A percentile compares a stretch with the other conserved stretches of the same genome.
phyloP scores from a whole-genome alignment of 2,329 filamentous ascomycete genomes.

The Hypoxylon rubiginosum region DNA sequence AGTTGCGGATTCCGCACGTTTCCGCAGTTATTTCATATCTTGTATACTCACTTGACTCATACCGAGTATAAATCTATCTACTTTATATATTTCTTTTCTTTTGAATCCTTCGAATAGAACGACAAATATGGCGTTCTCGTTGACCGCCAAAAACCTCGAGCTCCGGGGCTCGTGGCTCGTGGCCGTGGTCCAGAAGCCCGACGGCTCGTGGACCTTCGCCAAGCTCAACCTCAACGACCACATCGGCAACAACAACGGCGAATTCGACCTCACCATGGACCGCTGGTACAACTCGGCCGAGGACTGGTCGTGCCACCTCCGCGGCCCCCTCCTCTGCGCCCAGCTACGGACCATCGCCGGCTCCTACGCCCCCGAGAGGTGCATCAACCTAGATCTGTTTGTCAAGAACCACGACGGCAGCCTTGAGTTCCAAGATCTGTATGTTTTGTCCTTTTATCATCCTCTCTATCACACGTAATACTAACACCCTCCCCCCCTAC shows the following conservation, averaged over 20 bases:
- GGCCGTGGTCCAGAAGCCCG: conserved; percentile 30
- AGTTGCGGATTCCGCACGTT: neutral
- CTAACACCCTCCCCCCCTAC: conserved; percentile 20
- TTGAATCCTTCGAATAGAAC: neutral
- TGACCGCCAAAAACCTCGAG: conserved; percentile 36
- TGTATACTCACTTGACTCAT: neutral
- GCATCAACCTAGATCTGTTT: conserved; percentile 38
- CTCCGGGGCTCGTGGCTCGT: conserved; percentile 36
- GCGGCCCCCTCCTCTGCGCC: conserved; percentile 28
- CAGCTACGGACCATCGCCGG: conserved; percentile 23
- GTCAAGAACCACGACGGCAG: conserved; percentile 35
- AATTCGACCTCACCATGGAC: conserved; percentile 30
- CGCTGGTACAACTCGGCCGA: conserved; percentile 29
- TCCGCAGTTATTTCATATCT: neutral
- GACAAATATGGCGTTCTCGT: conserved; percentile 35
- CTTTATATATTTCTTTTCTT: neutral
- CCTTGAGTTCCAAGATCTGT: conserved; percentile 37
- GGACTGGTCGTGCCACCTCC: conserved; percentile 30
- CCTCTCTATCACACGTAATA: neutral
- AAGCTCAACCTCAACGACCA: conserved; percentile 37
- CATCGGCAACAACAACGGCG: conserved; percentile 35
- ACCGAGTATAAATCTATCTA: neutral
- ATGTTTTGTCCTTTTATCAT: conserved; percentile 8
- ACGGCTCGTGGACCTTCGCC: conserved; percentile 30
- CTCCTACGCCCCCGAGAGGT: conserved; percentile 21